Percentiles rank a stretch among this genome's conserved stretches.
Conservation (phyloP, 305 asterid species). For the Fraxinus ornus region DNA sequence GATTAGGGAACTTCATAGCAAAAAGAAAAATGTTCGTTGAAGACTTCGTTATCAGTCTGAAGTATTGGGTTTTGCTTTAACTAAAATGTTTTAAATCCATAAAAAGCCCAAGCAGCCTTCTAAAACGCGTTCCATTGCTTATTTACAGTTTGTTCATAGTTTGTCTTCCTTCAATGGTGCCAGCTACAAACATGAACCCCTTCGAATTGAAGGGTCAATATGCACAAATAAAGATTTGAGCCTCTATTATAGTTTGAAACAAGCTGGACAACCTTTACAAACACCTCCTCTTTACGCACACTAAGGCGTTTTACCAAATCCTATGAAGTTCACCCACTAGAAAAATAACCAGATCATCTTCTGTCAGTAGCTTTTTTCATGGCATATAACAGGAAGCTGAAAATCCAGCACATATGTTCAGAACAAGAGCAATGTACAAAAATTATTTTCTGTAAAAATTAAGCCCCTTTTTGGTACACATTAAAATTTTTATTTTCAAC, state of each 20-base stretch:
- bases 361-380: neutral
- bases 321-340: constrained; percentile 5
- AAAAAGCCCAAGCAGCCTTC: neutral
- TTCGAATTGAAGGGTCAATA: neutral
- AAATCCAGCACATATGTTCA: neutral
- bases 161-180: neutral
- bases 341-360: neutral
- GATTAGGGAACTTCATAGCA: neutral
- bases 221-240: neutral
- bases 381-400: neutral
- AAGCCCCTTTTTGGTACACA: too few species aligned
- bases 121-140: neutral
- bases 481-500: too few species aligned
- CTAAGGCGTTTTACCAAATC: neutral
- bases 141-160: neutral
- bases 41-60: neutral
- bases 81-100: neutral
- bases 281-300: constrained; percentile 12
- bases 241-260: neutral
- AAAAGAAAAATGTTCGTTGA: neutral
- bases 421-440: neutral
- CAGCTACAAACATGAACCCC: neutral
- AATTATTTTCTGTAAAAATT: neutral
- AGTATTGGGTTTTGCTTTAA: neutral
- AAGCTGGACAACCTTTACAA: neutral